phyloP scores from a whole-genome alignment of 345 rosid species.

The Luvunga scandens region DNA sequence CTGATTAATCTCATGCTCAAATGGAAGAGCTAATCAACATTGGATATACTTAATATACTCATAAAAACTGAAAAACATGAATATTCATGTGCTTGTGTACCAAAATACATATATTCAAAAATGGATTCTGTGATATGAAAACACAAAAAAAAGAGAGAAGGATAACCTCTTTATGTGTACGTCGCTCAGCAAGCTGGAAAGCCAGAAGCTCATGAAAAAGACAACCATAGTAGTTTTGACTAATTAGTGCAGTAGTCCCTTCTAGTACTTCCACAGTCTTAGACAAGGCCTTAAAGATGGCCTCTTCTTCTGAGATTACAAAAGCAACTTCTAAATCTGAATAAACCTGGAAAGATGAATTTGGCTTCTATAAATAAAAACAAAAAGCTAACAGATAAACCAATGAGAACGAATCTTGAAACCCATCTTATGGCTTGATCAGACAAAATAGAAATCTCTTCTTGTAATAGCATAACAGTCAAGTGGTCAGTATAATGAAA shows the following conservation, averaged over 20 bases:
- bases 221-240: conserved; percentile 89
- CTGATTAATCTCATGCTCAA: too few species aligned
- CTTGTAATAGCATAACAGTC: background rate
- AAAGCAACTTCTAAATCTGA: too few species aligned
- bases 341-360: too few species aligned
- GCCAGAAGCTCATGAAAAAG: conserved; percentile 93
- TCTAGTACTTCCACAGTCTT: too few species aligned
- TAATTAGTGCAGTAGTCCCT: conserved; percentile 77
- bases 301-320: too few species aligned
- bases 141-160: conserved; percentile 31
- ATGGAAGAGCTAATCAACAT: too few species aligned
- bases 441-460: conserved; percentile 13
- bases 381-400: conserved; percentile 7
- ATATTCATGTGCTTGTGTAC: background rate
- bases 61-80: background rate
- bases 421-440: conserved; percentile 9
- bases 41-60: background rate
- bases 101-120: background rate
- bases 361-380: background rate
- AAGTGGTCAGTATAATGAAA: background rate
- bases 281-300: too few species aligned
- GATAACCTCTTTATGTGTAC: conserved; percentile 65
- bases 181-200: conserved; percentile 89
- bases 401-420: background rate
- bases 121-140: background rate